phyloP scores from a whole-genome alignment of 2,329 filamentous ascomycete species.

The Trichoderma sp. region DNA sequence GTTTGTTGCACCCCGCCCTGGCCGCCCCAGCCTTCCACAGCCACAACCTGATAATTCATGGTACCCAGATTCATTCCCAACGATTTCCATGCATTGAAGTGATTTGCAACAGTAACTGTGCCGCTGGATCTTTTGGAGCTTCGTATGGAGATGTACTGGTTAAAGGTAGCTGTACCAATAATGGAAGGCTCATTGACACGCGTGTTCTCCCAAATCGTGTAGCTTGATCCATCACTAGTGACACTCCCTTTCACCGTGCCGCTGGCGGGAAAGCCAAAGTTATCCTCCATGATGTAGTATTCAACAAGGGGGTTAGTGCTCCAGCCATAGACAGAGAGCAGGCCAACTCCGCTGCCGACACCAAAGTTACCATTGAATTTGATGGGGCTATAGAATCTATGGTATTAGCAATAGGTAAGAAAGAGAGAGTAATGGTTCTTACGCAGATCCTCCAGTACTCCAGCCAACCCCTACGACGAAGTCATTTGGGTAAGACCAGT shows the following conservation, averaged over 20 bases:
- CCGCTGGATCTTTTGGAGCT: slow-evolving; percentile 11
- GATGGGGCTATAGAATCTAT: not conserved
- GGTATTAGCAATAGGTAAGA: not conserved
- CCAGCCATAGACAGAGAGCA: slow-evolving; percentile 41
- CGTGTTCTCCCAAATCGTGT: slow-evolving; percentile 37
- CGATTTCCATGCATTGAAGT: slow-evolving; percentile 47
- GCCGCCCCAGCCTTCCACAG: slow-evolving; percentile 54
- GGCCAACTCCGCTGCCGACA: slow-evolving; percentile 32
- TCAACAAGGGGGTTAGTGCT: slow-evolving; percentile 35
- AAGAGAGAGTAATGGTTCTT: not conserved
- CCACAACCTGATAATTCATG: slow-evolving; percentile 54
- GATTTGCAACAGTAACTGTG: slow-evolving; percentile 46
- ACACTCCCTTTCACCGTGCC: slow-evolving; percentile 35
- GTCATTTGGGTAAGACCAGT: slow-evolving; percentile 21
- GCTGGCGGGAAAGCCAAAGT: slow-evolving; percentile 35
- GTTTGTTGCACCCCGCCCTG: not conserved
- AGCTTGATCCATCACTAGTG: slow-evolving; percentile 36
- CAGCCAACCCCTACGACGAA: slow-evolving; percentile 24
- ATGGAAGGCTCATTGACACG: slow-evolving; percentile 45
- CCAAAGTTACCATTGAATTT: slow-evolving; percentile 9
- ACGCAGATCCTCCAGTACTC: slow-evolving; percentile 15
- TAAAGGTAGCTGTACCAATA: slow-evolving; percentile 47
- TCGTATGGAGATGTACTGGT: slow-evolving; percentile 41
- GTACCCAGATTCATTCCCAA: slow-evolving; percentile 46
- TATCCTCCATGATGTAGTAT: slow-evolving; percentile 40